Percentiles rank a stretch among this genome's conserved stretches.
Evolutionary conservation across 192 early-diverging fungal genomes (phyloP).

Genomic region (Spinellus fusiger): DNA sequence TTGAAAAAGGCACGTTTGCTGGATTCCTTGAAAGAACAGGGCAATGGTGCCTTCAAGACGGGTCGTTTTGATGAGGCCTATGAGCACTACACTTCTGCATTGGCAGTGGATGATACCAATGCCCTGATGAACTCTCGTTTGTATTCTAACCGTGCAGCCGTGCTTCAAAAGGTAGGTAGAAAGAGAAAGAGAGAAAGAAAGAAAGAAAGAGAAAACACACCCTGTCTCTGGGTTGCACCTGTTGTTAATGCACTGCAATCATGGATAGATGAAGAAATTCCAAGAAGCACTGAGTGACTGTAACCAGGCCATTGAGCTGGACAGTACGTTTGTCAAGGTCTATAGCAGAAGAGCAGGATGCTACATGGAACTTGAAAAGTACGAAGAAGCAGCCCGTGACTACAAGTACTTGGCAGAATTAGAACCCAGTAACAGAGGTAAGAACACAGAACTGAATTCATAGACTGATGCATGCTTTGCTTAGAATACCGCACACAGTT

Average conservation of each 20-base stretch:
- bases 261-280: constrained; percentile 45
- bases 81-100: constrained; percentile 57
- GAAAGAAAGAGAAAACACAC: neutral
- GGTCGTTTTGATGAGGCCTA: constrained; percentile 55
- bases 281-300: constrained; percentile 56
- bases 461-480: neutral
- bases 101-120: constrained; percentile 62
- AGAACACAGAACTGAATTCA: neutral
- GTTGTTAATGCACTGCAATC: neutral
- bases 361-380: constrained; percentile 64
- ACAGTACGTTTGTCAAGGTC: constrained; percentile 62
- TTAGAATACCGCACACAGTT: constrained; percentile 33
- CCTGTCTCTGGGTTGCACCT: neutral
- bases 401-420: constrained; percentile 55
- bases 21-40: constrained; percentile 61
- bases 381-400: constrained; percentile 77
- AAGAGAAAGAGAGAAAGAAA: neutral
- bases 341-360: constrained; percentile 73
- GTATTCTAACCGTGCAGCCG: constrained; percentile 73
- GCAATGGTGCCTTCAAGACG: constrained; percentile 69
- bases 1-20: constrained; percentile 57
- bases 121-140: constrained; percentile 59
- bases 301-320: constrained; percentile 58
- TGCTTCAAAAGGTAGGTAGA: constrained; percentile 48
- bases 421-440: constrained; percentile 59